These are phyloP conservation scores for Pueraria montana DNA, from an alignment of 306 rosid genomes.

Conservation along the genomic window DNA sequence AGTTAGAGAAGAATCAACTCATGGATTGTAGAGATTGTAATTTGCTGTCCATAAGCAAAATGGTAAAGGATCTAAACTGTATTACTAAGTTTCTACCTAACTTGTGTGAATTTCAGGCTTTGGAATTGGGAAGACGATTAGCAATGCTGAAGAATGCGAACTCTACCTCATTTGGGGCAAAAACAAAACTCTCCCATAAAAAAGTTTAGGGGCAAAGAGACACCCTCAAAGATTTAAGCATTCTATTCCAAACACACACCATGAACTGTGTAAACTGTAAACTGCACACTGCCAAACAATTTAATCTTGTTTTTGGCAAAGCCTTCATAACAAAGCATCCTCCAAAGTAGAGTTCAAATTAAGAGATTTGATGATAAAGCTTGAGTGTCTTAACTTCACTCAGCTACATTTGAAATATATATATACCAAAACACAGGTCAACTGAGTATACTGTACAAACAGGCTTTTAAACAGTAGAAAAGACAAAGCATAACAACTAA, in stretches of 20 bases:
- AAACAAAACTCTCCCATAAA: background rate
- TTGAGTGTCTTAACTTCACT: too few relatives aligned
- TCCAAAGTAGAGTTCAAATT: too few relatives aligned
- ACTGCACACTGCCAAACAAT: background rate
- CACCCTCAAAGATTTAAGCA: background rate
- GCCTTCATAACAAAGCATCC: background rate
- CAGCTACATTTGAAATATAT: too few relatives aligned
- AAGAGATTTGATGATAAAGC: too few relatives aligned
- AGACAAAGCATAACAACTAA: too few relatives aligned
- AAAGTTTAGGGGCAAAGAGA: background rate
- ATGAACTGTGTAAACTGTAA: background rate
- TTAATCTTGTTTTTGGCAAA: background rate
- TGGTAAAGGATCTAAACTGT: background rate
- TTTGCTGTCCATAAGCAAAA: background rate
- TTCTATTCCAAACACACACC: background rate
- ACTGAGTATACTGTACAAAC: too few relatives aligned
- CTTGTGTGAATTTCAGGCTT: background rate
- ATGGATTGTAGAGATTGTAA: too few relatives aligned
- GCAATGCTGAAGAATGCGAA: background rate
- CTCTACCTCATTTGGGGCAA: background rate
- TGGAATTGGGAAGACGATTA: background rate
- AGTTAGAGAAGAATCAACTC: too few relatives aligned
- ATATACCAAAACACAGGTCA: too few relatives aligned
- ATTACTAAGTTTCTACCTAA: background rate
- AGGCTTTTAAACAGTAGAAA: too few relatives aligned